Percentiles rank a stretch among this genome's conserved stretches.
Evolutionary conservation across 257 asterid genomes (phyloP).

Genomic region (Coffea canephora): DNA sequence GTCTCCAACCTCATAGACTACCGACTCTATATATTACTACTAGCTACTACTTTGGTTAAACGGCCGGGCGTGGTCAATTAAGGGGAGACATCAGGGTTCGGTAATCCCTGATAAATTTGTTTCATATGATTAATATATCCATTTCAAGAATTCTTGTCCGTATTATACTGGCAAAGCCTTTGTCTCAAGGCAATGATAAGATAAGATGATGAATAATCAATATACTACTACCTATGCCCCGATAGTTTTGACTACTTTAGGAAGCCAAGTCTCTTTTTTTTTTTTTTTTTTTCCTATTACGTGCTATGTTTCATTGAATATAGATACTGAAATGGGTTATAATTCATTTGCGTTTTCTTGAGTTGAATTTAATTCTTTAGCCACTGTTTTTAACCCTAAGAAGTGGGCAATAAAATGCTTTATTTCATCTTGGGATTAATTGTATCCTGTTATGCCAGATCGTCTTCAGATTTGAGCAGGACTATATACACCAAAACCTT

Average conservation of each 20-base stretch:
- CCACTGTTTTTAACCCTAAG: background rate
- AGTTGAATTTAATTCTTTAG: background rate
- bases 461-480: no score
- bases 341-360: background rate
- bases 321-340: background rate
- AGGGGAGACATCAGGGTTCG: background rate
- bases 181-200: background rate
- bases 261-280: background rate
- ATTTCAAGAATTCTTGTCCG: background rate
- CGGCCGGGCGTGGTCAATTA: no score
- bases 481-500: no score
- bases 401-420: background rate
- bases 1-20: background rate
- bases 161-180: background rate
- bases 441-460: background rate
- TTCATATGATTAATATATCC: background rate
- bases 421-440: no score
- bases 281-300: no score
- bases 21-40: background rate
- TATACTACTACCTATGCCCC: no score
- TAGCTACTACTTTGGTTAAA: no score
- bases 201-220: background rate
- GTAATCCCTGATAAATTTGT: background rate
- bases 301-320: background rate
- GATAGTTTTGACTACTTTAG: background rate